phyloP scores from a whole-genome alignment of 2,329 filamentous ascomycete species.

The Sclerotinia trifoliorum region DNA sequence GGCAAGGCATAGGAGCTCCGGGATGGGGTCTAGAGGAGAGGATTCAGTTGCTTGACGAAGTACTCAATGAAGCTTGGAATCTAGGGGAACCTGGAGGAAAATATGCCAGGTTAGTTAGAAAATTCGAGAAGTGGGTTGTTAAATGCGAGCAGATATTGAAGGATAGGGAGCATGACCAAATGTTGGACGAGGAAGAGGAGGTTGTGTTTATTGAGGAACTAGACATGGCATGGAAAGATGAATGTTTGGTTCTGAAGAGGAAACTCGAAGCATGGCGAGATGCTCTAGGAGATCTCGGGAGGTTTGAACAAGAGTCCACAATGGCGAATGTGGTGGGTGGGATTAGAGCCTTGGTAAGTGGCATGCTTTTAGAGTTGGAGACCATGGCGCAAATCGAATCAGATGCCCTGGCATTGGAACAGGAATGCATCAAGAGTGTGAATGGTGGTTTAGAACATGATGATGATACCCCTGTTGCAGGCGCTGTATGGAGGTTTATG shows the following conservation, averaged over 20 bases:
- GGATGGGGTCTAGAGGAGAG: constrained; percentile 51
- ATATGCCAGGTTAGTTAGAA: constrained; percentile 53
- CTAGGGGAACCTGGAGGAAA: constrained; percentile 56
- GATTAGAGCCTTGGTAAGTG: constrained; percentile 51
- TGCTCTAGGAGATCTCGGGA: constrained; percentile 50
- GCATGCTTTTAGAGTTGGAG: constrained; percentile 62
- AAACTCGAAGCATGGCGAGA: constrained; percentile 55
- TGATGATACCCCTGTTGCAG: constrained; percentile 30
- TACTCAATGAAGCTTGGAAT: constrained; percentile 57
- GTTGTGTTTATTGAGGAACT: constrained; percentile 55
- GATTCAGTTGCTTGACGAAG: constrained; percentile 56
- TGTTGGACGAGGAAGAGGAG: constrained; percentile 37
- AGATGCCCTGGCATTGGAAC: constrained; percentile 56
- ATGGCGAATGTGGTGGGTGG: constrained; percentile 50
- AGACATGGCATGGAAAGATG: constrained; percentile 58
- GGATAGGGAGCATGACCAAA: constrained; percentile 41
- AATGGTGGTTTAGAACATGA: constrained; percentile 39
- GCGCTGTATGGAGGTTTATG: constrained; percentile 37
- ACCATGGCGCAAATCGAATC: constrained; percentile 61
- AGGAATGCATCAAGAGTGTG: constrained; percentile 57
- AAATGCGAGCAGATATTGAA: constrained; percentile 49
- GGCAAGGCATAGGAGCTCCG: constrained; percentile 43
- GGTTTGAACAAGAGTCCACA: constrained; percentile 40
- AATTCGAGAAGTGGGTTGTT: constrained; percentile 60
- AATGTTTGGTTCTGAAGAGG: constrained; percentile 52